Conservation (phyloP, 1,284 basidiomycete species). For the Papiliotrema flavescens region DNA sequence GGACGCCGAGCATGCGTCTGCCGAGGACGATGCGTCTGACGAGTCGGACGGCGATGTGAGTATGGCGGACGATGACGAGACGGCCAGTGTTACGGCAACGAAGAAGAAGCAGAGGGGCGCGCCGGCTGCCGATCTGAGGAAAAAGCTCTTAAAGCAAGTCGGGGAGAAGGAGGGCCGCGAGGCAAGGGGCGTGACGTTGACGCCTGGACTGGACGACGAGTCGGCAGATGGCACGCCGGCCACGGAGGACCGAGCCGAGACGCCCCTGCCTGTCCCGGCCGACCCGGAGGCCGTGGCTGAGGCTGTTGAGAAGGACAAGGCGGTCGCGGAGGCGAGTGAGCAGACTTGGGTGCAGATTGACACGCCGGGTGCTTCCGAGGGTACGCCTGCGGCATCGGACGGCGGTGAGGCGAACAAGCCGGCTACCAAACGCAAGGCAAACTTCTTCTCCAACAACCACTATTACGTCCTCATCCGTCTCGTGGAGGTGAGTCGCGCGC, state of each 20-base stretch:
- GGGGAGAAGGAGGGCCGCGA: conserved; percentile 62
- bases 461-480: conserved; percentile 87
- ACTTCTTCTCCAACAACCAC: conserved; percentile 87
- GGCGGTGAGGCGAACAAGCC: conserved; percentile 14
- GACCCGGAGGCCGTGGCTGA: conserved; percentile 44
- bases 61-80: conserved; percentile 50
- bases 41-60: conserved; percentile 51
- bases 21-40: conserved; percentile 62
- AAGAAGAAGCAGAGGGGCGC: conserved; percentile 38
- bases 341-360: conserved; percentile 53
- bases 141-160: conserved; percentile 66
- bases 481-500: conserved; percentile 63
- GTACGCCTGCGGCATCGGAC: neutral
- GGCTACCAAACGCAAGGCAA: conserved; percentile 43
- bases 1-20: conserved; percentile 55
- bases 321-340: conserved; percentile 39
- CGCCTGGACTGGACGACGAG: conserved; percentile 34
- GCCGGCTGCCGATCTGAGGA: conserved; percentile 66
- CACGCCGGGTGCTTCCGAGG: conserved; percentile 26
- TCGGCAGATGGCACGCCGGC: conserved; percentile 31
- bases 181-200: conserved; percentile 46
- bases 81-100: conserved; percentile 46
- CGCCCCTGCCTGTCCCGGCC: conserved; percentile 34
- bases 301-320: conserved; percentile 46
- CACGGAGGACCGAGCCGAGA: conserved; percentile 36